Evolutionary conservation across 176 grass and related monocot species (phyloP).

Genomic region (Eleusine indica): DNA sequence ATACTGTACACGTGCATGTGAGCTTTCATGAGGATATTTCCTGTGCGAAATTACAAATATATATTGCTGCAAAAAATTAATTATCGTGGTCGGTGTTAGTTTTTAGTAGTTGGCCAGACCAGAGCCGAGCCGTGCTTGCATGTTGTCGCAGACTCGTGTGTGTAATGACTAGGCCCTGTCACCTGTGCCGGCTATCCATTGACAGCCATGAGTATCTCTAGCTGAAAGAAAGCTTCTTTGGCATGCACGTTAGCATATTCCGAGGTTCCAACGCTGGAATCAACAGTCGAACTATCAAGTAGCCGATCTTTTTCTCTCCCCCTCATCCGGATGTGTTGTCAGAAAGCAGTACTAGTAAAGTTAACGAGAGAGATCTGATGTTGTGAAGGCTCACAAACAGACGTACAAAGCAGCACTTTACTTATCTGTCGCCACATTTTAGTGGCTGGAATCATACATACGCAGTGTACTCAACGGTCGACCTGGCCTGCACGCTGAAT

Average conservation of each 20-base stretch:
- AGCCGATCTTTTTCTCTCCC: background rate
- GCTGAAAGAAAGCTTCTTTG: background rate
- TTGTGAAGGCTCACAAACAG: background rate
- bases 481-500: no score
- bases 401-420: background rate
- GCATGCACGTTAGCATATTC: conserved; percentile 34
- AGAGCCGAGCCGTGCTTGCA: no score
- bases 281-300: no score
- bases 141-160: background rate
- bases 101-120: no score
- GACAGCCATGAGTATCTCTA: background rate
- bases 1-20: conserved; percentile 22
- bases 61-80: no score
- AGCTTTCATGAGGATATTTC: no score
- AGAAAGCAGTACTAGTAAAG: background rate
- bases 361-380: background rate
- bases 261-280: conserved; percentile 30
- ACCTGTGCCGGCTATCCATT: background rate
- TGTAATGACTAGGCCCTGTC: background rate
- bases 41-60: no score
- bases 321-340: conserved; percentile 13
- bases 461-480: background rate
- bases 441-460: conserved; percentile 1
- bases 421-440: background rate
- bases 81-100: no score